Percentiles rank a stretch among this genome's conserved stretches.
These are phyloP conservation scores for Magnaporthiopsis poae DNA, from an alignment of 2,329 filamentous ascomycete genomes.

Conservation along the genomic window DNA sequence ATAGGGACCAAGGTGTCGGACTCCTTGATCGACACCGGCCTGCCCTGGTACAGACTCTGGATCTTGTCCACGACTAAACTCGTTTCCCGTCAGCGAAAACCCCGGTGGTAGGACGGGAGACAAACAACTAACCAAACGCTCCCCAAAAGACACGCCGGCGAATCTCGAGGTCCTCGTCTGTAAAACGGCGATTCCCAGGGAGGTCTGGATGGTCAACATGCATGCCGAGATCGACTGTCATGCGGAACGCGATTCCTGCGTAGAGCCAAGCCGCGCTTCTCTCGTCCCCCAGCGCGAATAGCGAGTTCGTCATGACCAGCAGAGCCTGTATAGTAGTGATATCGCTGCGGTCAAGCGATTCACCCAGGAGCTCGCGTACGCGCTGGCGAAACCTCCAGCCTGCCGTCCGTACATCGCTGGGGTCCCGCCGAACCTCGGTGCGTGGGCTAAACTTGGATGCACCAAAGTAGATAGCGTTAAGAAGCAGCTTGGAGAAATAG, in stretches of 20 bases:
- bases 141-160: slow-evolving; percentile 16
- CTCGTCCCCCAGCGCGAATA: slow-evolving; percentile 39
- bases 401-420: slow-evolving; percentile 35
- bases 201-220: slow-evolving; percentile 17
- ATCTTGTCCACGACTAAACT: slow-evolving; percentile 28
- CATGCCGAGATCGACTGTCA: slow-evolving; percentile 15
- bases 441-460: slow-evolving; percentile 33
- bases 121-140: slow-evolving; percentile 10
- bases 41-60: slow-evolving; percentile 44
- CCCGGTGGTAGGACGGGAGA: not conserved
- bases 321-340: slow-evolving; percentile 46
- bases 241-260: slow-evolving; percentile 21
- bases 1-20: slow-evolving; percentile 36
- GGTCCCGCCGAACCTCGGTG: slow-evolving; percentile 30
- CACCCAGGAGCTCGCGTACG: slow-evolving; percentile 35
- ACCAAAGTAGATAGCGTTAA: slow-evolving; percentile 18
- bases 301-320: slow-evolving; percentile 39
- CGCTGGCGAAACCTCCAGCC: slow-evolving; percentile 38
- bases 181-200: slow-evolving; percentile 2
- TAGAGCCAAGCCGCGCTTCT: slow-evolving; percentile 39
- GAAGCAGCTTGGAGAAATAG: slow-evolving; percentile 37
- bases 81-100: not conserved
- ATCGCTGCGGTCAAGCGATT: slow-evolving; percentile 35
- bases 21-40: slow-evolving; percentile 37
- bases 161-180: slow-evolving; percentile 22